These are phyloP conservation scores for Cyphellophora attinorum DNA, from an alignment of 2,329 filamentous ascomycete genomes.

Conservation along the genomic window DNA sequence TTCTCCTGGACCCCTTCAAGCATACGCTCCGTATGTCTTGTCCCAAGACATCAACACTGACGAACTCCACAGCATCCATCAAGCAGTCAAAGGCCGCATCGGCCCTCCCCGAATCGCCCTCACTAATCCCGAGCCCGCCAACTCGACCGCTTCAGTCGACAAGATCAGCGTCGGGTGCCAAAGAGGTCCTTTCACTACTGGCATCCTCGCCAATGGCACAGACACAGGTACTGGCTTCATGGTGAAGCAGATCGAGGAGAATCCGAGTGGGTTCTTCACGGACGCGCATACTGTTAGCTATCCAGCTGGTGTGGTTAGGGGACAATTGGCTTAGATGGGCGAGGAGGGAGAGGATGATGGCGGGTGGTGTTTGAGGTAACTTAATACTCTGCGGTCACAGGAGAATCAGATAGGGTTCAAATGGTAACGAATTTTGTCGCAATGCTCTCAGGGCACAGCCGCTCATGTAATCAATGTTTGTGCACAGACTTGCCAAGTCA, in stretches of 20 bases:
- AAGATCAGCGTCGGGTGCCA: conserved; percentile 8
- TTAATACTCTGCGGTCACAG: too few relatives aligned
- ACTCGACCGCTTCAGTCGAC: conserved; percentile 21
- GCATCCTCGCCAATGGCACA: conserved; percentile 28
- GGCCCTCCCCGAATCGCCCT: conserved; percentile 46
- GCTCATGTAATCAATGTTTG: too few relatives aligned
- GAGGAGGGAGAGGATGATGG: too few relatives aligned
- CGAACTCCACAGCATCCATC: too few relatives aligned
- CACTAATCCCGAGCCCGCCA: conserved; percentile 37
- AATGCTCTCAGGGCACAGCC: too few relatives aligned
- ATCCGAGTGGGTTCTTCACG: conserved; percentile 43
- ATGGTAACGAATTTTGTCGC: too few relatives aligned
- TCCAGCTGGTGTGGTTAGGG: conserved; percentile 42
- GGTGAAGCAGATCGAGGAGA: conserved; percentile 40
- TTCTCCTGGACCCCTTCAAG: too few relatives aligned
- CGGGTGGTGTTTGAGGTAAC: too few relatives aligned
- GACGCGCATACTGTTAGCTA: conserved; percentile 43
- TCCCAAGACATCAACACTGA: too few relatives aligned
- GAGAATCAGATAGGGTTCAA: too few relatives aligned
- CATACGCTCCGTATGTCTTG: too few relatives aligned
- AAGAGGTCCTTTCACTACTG: conserved; percentile 34
- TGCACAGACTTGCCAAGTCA: too few relatives aligned
- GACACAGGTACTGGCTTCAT: conserved; percentile 41
- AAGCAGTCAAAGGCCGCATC: conserved; percentile 34
- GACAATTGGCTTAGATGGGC: conserved; percentile 39